Evolutionary conservation across 805 yeast genomes (phyloP), one percentile per base, ranked within the genome.

Genomic region (Yarrowia yakushimensis): DNA sequence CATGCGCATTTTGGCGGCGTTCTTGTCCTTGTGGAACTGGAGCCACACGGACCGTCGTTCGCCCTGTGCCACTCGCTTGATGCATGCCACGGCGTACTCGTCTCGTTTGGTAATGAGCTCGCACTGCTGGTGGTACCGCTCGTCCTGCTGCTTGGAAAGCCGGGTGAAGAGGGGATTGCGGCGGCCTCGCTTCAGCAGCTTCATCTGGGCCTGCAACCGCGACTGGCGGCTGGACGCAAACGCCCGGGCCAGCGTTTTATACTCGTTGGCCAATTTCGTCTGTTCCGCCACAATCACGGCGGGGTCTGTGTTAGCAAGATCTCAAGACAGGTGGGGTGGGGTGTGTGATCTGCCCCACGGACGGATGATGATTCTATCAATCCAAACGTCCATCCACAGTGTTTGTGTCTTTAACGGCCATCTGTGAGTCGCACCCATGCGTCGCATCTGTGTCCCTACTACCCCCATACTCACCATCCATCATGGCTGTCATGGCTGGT

Each of bases 31-130:
- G 65, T 64, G 31, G 64, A 68, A 74, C 62, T 73, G 72, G 23
- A 71, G 63, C 75, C 74, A 71, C 10, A 67, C 65, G 48, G 67
- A 64, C 17, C 66, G 65, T 12, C 65, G 63, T 33, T 70, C 71
- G 17, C 69, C 70, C 10, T 39, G 37, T 11, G 72, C 60, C 9
- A 63, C 66, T 20, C 62, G 39, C 17, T 39, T 54, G 55, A 70
- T 63, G 66, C 65, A 63, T 3, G 54, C 30, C 17, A 60, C 28
- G 54, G 69, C 67, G 66, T 70, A 69, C 33, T 67, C 63, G 23
- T 63, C 62, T 17, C 50, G 63, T 36, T 57, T 50, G 37, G 65
- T 63, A 30, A 60, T 62, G 28, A 55, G 46, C 23, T 41, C 37
- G 39, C 61, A 41, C 37, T 55, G 61, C 12, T 12, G 1, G 20